Evolutionary conservation across 1,284 basidiomycete species (phyloP).

Genomic region (Polyporus tsugae): DNA sequence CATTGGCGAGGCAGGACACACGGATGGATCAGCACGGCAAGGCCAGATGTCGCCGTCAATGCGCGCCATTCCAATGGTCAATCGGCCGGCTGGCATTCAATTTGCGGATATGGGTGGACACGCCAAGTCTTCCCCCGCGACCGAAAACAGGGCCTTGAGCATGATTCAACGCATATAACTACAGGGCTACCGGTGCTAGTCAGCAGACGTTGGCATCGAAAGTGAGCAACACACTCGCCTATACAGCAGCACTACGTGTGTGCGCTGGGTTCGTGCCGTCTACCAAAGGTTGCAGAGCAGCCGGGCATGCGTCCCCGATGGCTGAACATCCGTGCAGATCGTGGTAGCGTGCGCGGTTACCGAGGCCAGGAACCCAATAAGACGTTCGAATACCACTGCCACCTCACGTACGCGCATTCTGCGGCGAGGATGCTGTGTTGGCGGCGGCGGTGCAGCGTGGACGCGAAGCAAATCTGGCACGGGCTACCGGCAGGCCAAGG

Average conservation of each 20-base stretch:
- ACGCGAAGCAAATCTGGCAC: not conserved
- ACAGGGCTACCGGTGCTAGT: no score
- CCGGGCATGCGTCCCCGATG: not conserved
- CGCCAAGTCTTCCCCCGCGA: no score
- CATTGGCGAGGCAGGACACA: not conserved
- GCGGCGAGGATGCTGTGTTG: not conserved
- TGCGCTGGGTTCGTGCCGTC: not conserved
- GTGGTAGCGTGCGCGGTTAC: not conserved
- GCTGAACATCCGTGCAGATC: not conserved
- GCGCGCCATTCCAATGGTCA: not conserved
- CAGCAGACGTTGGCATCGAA: no score
- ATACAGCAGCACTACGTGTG: not conserved
- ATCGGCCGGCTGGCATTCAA: not conserved
- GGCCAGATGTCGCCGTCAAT: not conserved
- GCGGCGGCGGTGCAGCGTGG: not conserved
- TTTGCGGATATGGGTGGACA: not conserved
- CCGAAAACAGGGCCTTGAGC: no score
- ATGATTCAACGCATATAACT: no score
- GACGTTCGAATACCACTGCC: no score
- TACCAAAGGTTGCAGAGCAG: not conserved
- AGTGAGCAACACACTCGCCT: no score
- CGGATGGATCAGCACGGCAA: not conserved
- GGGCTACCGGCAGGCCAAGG: not conserved
- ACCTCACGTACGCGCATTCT: no score
- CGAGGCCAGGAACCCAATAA: not conserved